Conservation (phyloP, 1,284 basidiomycete species). For the Ustilago trichophora region DNA sequence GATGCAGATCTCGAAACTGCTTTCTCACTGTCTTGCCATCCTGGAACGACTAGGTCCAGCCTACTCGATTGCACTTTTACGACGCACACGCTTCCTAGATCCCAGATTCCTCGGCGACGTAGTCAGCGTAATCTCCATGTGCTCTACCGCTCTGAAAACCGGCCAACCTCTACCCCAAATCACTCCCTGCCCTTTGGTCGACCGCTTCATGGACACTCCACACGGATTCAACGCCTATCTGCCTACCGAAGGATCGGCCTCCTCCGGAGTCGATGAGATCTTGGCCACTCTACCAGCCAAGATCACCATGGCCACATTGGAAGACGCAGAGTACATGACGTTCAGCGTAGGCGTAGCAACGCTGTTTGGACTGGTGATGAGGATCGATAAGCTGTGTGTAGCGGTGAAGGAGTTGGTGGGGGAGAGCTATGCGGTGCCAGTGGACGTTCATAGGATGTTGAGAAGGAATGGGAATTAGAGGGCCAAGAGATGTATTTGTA, state of each 20-base stretch:
- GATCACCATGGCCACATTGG: slow-evolving; percentile 23
- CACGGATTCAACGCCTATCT: slow-evolving; percentile 65
- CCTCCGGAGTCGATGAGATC: slow-evolving; percentile 15
- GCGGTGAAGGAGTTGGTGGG: slow-evolving; percentile 81
- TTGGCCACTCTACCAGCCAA: slow-evolving; percentile 18
- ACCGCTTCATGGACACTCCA: slow-evolving; percentile 71
- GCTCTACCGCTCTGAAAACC: slow-evolving; percentile 74
- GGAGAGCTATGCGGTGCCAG: slow-evolving; percentile 72
- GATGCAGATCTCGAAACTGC: slow-evolving; percentile 59
- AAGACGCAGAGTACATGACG: slow-evolving; percentile 45
- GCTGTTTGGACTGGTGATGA: slow-evolving; percentile 74
- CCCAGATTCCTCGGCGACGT: slow-evolving; percentile 81
- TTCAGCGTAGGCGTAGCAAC: slow-evolving; percentile 73
- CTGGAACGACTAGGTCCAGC: slow-evolving; percentile 43
- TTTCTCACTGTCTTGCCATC: slow-evolving; percentile 71
- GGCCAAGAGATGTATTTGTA: too few species aligned
- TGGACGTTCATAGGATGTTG: too few species aligned
- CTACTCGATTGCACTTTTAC: slow-evolving; percentile 73
- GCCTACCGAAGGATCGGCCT: slow-evolving; percentile 6
- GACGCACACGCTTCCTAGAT: slow-evolving; percentile 79
- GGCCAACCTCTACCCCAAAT: slow-evolving; percentile 83
- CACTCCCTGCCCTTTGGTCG: slow-evolving; percentile 81
- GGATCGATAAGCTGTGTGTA: slow-evolving; percentile 77
- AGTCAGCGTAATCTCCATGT: slow-evolving; percentile 67
- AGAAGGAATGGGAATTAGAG: too few species aligned